These are phyloP conservation scores for Aciculosporium take DNA, from an alignment of 2,329 filamentous ascomycete genomes.

Conservation along the genomic window DNA sequence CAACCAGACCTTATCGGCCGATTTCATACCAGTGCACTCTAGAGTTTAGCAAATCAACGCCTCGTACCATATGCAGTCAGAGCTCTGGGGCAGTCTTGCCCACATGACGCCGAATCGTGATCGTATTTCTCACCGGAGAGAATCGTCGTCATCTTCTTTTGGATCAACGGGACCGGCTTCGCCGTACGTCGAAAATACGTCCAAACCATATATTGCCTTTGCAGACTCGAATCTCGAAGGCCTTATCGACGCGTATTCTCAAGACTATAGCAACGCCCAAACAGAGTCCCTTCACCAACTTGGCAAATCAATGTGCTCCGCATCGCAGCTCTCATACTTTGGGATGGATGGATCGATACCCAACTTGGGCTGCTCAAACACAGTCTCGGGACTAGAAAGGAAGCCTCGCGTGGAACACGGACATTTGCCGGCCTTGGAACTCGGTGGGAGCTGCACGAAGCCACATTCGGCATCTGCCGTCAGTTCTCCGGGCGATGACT, in stretches of 20 bases:
- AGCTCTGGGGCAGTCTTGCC: slow-evolving; percentile 24
- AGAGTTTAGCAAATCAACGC: background rate
- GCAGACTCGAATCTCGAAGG: slow-evolving; percentile 33
- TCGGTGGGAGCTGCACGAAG: slow-evolving; percentile 24
- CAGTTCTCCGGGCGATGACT: slow-evolving; percentile 43
- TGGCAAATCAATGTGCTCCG: slow-evolving; percentile 27
- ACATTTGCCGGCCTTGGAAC: slow-evolving; percentile 32
- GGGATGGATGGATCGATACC: slow-evolving; percentile 22
- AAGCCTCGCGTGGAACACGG: slow-evolving; percentile 26
- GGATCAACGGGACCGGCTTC: slow-evolving; percentile 47
- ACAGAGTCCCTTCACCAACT: slow-evolving; percentile 32
- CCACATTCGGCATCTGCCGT: slow-evolving; percentile 43
- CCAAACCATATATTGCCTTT: slow-evolving; percentile 44
- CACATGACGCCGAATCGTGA: slow-evolving; percentile 25
- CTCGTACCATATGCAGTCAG: slow-evolving; percentile 26
- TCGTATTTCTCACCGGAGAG: slow-evolving; percentile 38
- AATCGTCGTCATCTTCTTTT: slow-evolving; percentile 46
- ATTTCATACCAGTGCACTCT: background rate
- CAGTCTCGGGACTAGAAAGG: slow-evolving; percentile 22
- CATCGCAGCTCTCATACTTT: slow-evolving; percentile 28
- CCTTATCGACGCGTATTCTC: slow-evolving; percentile 27
- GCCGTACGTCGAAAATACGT: slow-evolving; percentile 39
- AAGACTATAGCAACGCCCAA: slow-evolving; percentile 11
- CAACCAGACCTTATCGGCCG: background rate
- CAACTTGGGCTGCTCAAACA: slow-evolving; percentile 26